Percentiles rank a stretch among this genome's conserved stretches.
Conservation (phyloP, 768 basidiomycete species). For the Hypholoma sublateritium region DNA sequence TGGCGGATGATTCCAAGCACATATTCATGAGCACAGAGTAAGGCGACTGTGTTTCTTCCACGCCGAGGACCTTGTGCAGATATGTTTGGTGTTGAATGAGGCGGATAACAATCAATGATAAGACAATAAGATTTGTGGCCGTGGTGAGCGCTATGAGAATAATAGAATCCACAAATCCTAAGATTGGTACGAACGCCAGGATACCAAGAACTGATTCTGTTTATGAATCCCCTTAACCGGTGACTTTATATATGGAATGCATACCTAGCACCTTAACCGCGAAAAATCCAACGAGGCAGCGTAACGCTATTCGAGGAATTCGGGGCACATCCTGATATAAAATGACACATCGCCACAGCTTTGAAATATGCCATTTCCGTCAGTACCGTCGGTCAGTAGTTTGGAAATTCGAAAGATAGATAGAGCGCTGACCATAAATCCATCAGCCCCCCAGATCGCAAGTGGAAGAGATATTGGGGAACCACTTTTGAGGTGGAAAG, state of each 20-base stretch:
- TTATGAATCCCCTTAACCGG: too few species aligned
- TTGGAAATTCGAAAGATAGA: not conserved
- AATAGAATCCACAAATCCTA: not conserved
- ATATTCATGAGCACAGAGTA: conserved; percentile 12
- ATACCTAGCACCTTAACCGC: conserved; percentile 5
- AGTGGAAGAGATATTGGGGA: conserved; percentile 11
- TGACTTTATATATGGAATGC: not conserved
- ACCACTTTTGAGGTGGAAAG: conserved; percentile 5
- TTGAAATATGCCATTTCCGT: not conserved
- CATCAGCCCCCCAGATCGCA: conserved; percentile 17
- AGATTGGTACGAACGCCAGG: conserved; percentile 1
- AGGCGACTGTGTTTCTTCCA: not conserved
- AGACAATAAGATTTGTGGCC: conserved; percentile 9
- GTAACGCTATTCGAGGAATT: not conserved
- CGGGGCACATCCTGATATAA: conserved; percentile 9
- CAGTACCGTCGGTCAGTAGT: not conserved
- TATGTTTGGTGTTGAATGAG: conserved; percentile 10
- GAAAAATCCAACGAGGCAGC: conserved; percentile 5
- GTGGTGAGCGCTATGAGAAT: conserved; percentile 11
- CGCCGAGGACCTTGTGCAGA: conserved; percentile 2
- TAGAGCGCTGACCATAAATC: conserved; percentile 13
- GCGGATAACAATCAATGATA: conserved; percentile 9
- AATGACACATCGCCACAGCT: conserved; percentile 16
- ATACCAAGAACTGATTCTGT: conserved; percentile 5
- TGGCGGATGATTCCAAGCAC: conserved; percentile 14